These are phyloP conservation scores for Margaritispora aquatica DNA, from an alignment of 495 filamentous ascomycete species.

Conservation along the genomic window DNA sequence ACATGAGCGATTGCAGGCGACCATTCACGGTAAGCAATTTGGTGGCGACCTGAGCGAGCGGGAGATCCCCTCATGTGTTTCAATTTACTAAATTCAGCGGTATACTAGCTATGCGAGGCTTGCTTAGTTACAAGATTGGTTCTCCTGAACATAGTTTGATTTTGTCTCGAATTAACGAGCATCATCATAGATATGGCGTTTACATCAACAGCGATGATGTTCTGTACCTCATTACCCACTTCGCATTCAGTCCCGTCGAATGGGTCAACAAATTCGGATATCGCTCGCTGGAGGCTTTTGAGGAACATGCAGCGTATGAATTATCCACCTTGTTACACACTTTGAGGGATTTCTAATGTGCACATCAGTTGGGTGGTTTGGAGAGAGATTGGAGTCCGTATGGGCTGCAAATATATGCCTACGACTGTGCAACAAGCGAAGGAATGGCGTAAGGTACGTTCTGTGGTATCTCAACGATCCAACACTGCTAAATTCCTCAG, in stretches of 20 bases:
- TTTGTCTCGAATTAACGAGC: constrained; percentile 25
- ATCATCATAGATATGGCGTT: constrained; percentile 17
- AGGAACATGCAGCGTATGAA: constrained; percentile 21
- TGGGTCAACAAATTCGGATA: constrained; percentile 24
- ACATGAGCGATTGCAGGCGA: constrained; percentile 22
- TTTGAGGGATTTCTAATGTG: neutral
- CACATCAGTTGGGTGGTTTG: constrained; percentile 7
- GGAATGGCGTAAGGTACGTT: constrained; percentile 6
- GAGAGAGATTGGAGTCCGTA: constrained; percentile 5
- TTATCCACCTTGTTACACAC: neutral
- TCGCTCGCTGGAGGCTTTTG: constrained; percentile 22
- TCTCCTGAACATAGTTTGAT: constrained; percentile 14
- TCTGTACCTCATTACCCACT: constrained; percentile 16
- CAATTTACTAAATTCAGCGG: neutral
- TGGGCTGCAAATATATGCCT: neutral
- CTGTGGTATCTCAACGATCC: neutral
- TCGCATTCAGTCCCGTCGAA: constrained; percentile 9
- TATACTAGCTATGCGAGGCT: constrained; percentile 14
- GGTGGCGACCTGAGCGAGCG: neutral
- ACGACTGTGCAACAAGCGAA: neutral
- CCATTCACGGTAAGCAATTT: constrained; percentile 8
- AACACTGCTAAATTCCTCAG: neutral
- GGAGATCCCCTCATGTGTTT: neutral
- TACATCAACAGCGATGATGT: constrained; percentile 27
- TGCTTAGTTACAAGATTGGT: constrained; percentile 19